phyloP scores from a whole-genome alignment of 768 basidiomycete species.

The Collybia sp. region DNA sequence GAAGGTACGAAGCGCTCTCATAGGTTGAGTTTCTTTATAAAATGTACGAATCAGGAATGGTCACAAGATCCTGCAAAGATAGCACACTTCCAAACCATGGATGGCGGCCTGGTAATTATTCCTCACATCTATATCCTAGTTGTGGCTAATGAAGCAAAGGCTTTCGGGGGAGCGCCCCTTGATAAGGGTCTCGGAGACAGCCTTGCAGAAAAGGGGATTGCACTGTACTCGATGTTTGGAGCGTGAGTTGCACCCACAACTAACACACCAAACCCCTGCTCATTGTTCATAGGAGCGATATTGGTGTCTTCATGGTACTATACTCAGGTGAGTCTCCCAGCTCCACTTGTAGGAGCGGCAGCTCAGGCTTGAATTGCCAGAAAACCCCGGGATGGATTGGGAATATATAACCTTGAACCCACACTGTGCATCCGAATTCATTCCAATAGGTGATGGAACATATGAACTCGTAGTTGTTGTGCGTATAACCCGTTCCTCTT shows the following conservation, averaged over 20 bases:
- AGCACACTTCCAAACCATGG: conserved; percentile 10
- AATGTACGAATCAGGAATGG: conserved; percentile 7
- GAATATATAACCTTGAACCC: conserved; percentile 25
- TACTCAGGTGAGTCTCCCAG: too few relatives aligned
- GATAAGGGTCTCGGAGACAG: conserved; percentile 19
- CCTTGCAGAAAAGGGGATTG: conserved; percentile 11
- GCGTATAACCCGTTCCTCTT: conserved; percentile 1
- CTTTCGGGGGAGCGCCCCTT: conserved; percentile 18
- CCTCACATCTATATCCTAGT: neutral
- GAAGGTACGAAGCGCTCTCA: conserved; percentile 15
- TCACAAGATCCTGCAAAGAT: conserved; percentile 5
- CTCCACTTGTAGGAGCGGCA: too few relatives aligned
- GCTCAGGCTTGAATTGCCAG: too few relatives aligned
- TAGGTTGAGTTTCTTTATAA: neutral
- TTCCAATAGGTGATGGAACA: conserved; percentile 23
- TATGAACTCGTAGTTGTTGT: conserved; percentile 37
- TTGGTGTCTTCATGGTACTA: too few relatives aligned
- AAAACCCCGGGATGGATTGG: conserved; percentile 18
- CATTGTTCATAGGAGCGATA: too few relatives aligned
- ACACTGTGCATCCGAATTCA: conserved; percentile 17
- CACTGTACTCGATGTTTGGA: conserved; percentile 28
- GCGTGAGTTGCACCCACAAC: conserved; percentile 16
- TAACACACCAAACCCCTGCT: too few relatives aligned
- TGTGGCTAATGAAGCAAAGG: conserved; percentile 5
- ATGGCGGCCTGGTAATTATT: conserved; percentile 22